phyloP scores from a whole-genome alignment of 805 yeast genomes.

The Monosporozyma servazzii region DNA sequence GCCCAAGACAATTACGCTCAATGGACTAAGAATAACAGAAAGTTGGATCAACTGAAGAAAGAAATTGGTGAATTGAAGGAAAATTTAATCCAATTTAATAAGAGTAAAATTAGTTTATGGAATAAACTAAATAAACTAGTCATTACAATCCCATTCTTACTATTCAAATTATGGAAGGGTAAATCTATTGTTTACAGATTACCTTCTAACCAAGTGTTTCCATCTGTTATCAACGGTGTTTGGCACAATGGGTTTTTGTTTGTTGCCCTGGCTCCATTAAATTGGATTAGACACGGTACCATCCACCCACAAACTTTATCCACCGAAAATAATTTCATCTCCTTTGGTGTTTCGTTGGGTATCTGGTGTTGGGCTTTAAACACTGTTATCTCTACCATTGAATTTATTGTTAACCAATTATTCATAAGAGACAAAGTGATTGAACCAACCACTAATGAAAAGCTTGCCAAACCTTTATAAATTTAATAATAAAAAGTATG shows the following conservation, averaged over 20 bases:
- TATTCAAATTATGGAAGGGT: slow-evolving; percentile 27
- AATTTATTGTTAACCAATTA: slow-evolving; percentile 20
- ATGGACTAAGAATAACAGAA: slow-evolving; percentile 88
- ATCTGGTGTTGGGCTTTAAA: slow-evolving; percentile 30
- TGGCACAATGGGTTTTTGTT: slow-evolving; percentile 29
- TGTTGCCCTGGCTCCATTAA: slow-evolving; percentile 21
- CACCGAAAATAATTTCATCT: slow-evolving; percentile 4
- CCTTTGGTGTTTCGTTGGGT: slow-evolving; percentile 26
- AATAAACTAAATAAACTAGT: slow-evolving; percentile 14
- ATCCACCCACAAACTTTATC: background rate
- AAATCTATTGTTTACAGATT: slow-evolving; percentile 24
- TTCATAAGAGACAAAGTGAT: slow-evolving; percentile 9
- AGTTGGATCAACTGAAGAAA: slow-evolving; percentile 45
- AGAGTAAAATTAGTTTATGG: slow-evolving; percentile 3
- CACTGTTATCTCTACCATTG: slow-evolving; percentile 21
- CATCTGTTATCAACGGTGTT: slow-evolving; percentile 23
- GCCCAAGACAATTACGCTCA: slow-evolving; percentile 93
- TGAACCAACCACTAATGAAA: background rate
- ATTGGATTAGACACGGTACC: slow-evolving; percentile 6
- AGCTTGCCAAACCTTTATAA: background rate
- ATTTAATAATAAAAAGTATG: background rate
- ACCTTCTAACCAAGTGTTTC: slow-evolving; percentile 23
- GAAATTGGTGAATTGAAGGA: slow-evolving; percentile 40
- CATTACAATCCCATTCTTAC: slow-evolving; percentile 27
- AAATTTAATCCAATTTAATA: slow-evolving; percentile 22